Evolutionary conservation across 352 stramenopile species (phyloP), one percentile per base, ranked within the genome.

Genomic region (Pythium folliculosum): DNA sequence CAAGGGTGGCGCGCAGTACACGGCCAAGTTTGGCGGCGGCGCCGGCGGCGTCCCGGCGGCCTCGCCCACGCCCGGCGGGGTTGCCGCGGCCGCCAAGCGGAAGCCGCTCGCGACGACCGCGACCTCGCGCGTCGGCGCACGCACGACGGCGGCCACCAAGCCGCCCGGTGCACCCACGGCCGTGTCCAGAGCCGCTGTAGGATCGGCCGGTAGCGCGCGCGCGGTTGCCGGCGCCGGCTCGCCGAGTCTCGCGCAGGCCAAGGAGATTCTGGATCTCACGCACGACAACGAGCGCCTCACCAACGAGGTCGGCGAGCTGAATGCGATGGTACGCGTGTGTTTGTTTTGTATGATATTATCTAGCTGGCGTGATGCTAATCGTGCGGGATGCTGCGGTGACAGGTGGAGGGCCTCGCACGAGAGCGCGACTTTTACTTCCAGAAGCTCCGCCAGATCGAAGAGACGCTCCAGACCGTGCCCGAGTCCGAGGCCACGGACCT

Each of bases 341-440:
- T 51, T 10, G 27, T 32, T 43, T 22, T 23, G 30, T 25, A 40
- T 40, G 2, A 14, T 1, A 12, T 13, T 40, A 2, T 14, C 1
- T 47, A 13, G 40, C 17, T 47, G 40, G 40, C 17, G 14, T 21
- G 13, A 16, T 32, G 27, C 27, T 32, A 32, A 32, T 5, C 5
- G 3, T 32, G 27, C 27, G 2, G 27, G 5, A 5, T 32, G 5
- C 5, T 5, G 2, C 27, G 27, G 2, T 32, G 4, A 47, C 40
- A 96, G 75, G 80, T 98, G 0, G 86, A 97, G 63, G 93, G 86
- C 37, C 75, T 98, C 16, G 94, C 98, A 72, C 93, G 92, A 63
- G 97, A 99, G 75, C 83, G 97, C 10, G 97, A 99, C 69, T 99
- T 99, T 73, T 99, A 99, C 78, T 99, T 99, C 77, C 88, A 97